phyloP scores from a whole-genome alignment of 495 filamentous ascomycete genomes.

The Penicillium turbatum region DNA sequence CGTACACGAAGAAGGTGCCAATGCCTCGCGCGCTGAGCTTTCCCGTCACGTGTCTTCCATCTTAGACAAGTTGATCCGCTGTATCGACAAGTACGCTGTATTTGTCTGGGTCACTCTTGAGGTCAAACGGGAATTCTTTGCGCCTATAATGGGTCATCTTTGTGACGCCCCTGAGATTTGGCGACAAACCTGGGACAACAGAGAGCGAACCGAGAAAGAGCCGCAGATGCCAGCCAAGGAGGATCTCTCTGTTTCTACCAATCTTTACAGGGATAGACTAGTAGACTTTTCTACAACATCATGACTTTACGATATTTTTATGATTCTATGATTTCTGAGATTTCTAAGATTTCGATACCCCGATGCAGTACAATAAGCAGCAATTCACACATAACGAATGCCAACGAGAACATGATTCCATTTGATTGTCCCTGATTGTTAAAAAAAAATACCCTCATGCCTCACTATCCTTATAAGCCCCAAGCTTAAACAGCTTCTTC shows the following conservation, averaged over 20 bases:
- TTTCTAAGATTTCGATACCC: background rate
- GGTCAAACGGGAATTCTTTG: constrained; percentile 15
- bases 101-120: constrained; percentile 6
- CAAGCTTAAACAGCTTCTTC: constrained; percentile 49
- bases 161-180: constrained; percentile 9
- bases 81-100: constrained; percentile 19
- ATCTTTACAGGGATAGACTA: background rate
- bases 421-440: background rate
- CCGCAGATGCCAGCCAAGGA: background rate
- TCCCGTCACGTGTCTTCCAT: constrained; percentile 14
- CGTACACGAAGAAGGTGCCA: background rate
- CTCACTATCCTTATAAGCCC: constrained; percentile 37
- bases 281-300: background rate
- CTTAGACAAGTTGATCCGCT: constrained; percentile 19
- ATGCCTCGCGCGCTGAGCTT: constrained; percentile 1
- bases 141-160: constrained; percentile 15
- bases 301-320: background rate
- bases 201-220: background rate
- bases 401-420: background rate
- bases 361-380: background rate
- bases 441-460: constrained; percentile 14
- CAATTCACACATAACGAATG: background rate
- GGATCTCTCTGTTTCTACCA: background rate
- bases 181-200: constrained; percentile 9
- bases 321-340: too few relatives aligned